Evolutionary conservation across 371 early-diverging fungal species (phyloP).

Genomic region (Rhizopus arrhizus): DNA sequence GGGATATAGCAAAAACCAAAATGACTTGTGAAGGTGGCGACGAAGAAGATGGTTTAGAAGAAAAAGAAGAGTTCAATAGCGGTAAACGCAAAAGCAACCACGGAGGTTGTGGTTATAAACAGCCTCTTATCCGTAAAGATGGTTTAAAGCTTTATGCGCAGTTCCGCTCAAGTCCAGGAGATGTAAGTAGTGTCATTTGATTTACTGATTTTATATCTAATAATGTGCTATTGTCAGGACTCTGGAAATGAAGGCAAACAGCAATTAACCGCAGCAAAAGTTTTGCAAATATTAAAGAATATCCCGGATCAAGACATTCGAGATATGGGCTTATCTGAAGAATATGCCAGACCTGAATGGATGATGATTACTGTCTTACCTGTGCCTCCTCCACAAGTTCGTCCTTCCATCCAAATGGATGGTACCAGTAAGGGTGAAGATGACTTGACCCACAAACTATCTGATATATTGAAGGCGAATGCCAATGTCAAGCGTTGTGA

Average conservation of each 20-base stretch:
- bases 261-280: slow-evolving; percentile 81
- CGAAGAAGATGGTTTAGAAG: slow-evolving; percentile 60
- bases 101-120: slow-evolving; percentile 94
- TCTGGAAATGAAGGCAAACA: slow-evolving; percentile 68
- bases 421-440: slow-evolving; percentile 95
- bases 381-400: slow-evolving; percentile 98
- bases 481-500: slow-evolving; percentile 86
- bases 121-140: slow-evolving; percentile 91
- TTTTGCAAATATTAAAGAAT: slow-evolving; percentile 86
- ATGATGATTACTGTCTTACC: slow-evolving; percentile 95
- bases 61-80: slow-evolving; percentile 45
- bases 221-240: slow-evolving; percentile 37
- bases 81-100: slow-evolving; percentile 64
- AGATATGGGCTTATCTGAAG: slow-evolving; percentile 90
- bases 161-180: slow-evolving; percentile 60
- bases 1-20: slow-evolving; percentile 89
- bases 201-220: not conserved
- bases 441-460: slow-evolving; percentile 97
- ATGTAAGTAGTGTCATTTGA: slow-evolving; percentile 48
- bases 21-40: slow-evolving; percentile 88
- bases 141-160: slow-evolving; percentile 85
- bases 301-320: slow-evolving; percentile 91
- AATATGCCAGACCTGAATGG: slow-evolving; percentile 98
- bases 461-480: slow-evolving; percentile 98
- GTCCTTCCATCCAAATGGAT: slow-evolving; percentile 98